Percentiles rank a stretch among this genome's conserved stretches.
Evolutionary conservation across 1,139 yeast genomes (phyloP).

Genomic region (Citeromyces siamensis): DNA sequence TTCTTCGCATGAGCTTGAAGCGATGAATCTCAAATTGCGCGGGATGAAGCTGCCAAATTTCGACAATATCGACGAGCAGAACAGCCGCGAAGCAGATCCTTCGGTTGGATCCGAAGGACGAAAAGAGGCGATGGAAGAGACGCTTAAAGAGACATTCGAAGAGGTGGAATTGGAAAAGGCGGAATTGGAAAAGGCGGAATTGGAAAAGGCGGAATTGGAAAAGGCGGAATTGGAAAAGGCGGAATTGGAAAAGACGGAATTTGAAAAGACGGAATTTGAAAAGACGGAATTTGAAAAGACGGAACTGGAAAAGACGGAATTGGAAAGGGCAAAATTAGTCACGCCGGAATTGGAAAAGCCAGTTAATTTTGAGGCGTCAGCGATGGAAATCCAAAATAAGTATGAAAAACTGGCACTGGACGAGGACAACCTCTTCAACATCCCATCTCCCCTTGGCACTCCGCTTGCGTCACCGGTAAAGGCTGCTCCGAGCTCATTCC

Average conservation of each 20-base stretch:
- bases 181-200: not conserved
- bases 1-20: slow-evolving; percentile 51
- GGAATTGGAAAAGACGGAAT: slow-evolving; percentile 7
- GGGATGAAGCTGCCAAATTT: slow-evolving; percentile 57
- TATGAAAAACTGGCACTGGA: too few species aligned
- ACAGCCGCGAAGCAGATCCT: too few species aligned
- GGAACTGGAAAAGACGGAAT: slow-evolving; percentile 2
- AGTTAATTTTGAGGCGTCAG: not conserved
- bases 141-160: slow-evolving; percentile 5
- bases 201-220: not conserved
- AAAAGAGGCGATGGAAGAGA: not conserved
- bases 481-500: too few species aligned
- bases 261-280: too few species aligned
- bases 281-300: slow-evolving; percentile 2
- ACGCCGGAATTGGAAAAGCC: slow-evolving; percentile 3
- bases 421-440: too few species aligned
- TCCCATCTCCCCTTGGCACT: too few species aligned
- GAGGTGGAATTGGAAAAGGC: slow-evolving; percentile 8
- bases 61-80: slow-evolving; percentile 19
- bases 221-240: too few species aligned
- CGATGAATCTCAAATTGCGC: slow-evolving; percentile 56
- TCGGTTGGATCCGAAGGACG: too few species aligned
- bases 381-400: too few species aligned
- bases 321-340: not conserved
- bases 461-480: too few species aligned